These are phyloP conservation scores for Mycena rosella DNA, from an alignment of 768 basidiomycete species.

Conservation along the genomic window DNA sequence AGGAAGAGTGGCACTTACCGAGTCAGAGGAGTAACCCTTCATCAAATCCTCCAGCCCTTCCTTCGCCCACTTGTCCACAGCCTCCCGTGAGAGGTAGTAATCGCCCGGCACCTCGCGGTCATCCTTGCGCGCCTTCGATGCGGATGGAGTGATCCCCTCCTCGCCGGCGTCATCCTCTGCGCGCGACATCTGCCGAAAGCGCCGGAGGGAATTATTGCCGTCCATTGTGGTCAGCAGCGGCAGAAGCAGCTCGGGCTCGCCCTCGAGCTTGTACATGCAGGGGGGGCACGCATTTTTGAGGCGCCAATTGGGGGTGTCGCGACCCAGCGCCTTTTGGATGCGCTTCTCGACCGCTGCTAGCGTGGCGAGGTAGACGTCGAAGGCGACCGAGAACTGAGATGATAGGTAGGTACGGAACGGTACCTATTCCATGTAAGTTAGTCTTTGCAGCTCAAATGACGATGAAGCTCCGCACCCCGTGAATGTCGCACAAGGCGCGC, in stretches of 20 bases:
- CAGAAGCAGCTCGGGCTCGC: constrained; percentile 44
- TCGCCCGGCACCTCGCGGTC: no score
- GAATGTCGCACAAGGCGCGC: neutral
- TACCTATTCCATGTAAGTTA: no score
- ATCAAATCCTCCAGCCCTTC: no score
- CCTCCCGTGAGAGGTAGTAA: no score
- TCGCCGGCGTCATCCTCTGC: constrained; percentile 33
- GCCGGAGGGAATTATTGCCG: constrained; percentile 50
- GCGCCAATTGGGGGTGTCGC: constrained; percentile 48
- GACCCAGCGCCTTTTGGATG: constrained; percentile 42
- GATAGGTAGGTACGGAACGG: constrained; percentile 12
- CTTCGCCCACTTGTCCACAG: no score
- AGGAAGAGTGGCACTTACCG: no score
- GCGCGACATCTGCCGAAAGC: no score
- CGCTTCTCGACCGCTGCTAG: constrained; percentile 32
- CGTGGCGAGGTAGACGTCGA: constrained; percentile 52
- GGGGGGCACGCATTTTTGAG: no score
- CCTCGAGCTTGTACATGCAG: constrained; percentile 51
- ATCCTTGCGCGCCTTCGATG: constrained; percentile 23
- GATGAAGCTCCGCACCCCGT: no score
- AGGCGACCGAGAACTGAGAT: constrained; percentile 40
- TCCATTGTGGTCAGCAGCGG: constrained; percentile 45
- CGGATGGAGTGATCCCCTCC: constrained; percentile 40
- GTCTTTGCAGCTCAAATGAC: no score
- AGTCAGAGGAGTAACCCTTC: no score